Conservation (phyloP, 192 early-diverging fungal species). For the Oehlia diaphana region DNA sequence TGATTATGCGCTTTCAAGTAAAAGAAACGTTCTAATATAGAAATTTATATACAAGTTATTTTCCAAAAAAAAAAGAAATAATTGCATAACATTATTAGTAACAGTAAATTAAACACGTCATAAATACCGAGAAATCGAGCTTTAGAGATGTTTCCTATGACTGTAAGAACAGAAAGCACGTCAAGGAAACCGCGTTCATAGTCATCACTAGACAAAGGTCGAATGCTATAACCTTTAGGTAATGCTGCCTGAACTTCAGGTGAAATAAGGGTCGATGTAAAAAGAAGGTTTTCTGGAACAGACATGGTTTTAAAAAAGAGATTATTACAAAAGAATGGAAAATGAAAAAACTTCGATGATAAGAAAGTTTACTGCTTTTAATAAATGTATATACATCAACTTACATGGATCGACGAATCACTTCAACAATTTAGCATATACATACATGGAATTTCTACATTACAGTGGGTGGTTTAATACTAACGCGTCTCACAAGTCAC, state of each 20-base stretch:
- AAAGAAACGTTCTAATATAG: constrained; percentile 59
- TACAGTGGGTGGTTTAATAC: too few relatives aligned
- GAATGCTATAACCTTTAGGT: constrained; percentile 63
- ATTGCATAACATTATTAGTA: background rate
- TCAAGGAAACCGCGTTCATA: constrained; percentile 75
- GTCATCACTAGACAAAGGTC: constrained; percentile 65
- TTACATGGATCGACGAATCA: too few relatives aligned
- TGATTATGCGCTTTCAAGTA: constrained; percentile 77
- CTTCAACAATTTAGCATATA: too few relatives aligned
- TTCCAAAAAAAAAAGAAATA: background rate
- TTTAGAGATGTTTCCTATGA: constrained; percentile 71
- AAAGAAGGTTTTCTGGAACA: constrained; percentile 46
- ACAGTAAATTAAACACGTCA: constrained; percentile 7
- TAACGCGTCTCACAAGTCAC: too few relatives aligned
- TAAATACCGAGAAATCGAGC: constrained; percentile 61
- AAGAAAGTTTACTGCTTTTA: too few relatives aligned
- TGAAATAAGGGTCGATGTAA: constrained; percentile 66
- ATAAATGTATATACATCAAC: too few relatives aligned
- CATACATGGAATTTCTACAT: too few relatives aligned
- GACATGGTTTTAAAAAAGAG: background rate
- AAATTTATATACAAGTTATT: background rate
- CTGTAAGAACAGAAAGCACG: constrained; percentile 68
- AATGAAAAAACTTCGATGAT: background rate
- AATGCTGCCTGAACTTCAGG: constrained; percentile 63
- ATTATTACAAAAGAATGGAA: too few relatives aligned